A percentile compares a stretch with the other conserved stretches of the same genome.
These are phyloP conservation scores for Hibiscus mutabilis DNA, from an alignment of 345 rosid genomes.

Conservation along the genomic window DNA sequence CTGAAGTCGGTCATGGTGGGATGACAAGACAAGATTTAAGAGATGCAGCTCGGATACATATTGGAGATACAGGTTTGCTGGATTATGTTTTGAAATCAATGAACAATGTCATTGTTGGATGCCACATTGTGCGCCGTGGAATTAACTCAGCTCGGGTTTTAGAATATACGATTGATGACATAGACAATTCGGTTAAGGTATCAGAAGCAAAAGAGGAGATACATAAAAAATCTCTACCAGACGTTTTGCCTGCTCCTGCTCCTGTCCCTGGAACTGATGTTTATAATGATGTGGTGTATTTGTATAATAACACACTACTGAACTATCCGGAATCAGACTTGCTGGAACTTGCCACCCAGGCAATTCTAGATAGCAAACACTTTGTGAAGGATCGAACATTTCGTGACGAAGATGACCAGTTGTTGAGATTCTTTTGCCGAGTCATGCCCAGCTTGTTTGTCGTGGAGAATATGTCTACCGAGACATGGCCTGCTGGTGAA, in stretches of 20 bases:
- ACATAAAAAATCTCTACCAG: slow-evolving; percentile 9
- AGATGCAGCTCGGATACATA: slow-evolving; percentile 82
- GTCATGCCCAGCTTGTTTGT: slow-evolving; percentile 34
- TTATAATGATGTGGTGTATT: slow-evolving; percentile 40
- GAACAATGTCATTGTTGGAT: slow-evolving; percentile 69
- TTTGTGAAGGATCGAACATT: slow-evolving; percentile 75
- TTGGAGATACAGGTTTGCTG: slow-evolving; percentile 83
- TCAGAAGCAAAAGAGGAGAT: slow-evolving; percentile 15
- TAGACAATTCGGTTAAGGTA: slow-evolving; percentile 14
- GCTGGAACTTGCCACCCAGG: slow-evolving; percentile 41
- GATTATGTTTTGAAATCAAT: slow-evolving; percentile 76
- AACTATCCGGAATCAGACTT: slow-evolving; percentile 47
- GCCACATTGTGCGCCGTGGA: slow-evolving; percentile 41
- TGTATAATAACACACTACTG: slow-evolving; percentile 47
- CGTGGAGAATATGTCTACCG: slow-evolving; percentile 16
- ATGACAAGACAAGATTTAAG: slow-evolving; percentile 86
- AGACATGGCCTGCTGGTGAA: slow-evolving; percentile 48
- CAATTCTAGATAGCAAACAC: slow-evolving; percentile 63
- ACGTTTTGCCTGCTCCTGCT: slow-evolving; percentile 10
- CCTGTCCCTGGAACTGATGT: slow-evolving; percentile 41
- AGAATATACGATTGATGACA: slow-evolving; percentile 66
- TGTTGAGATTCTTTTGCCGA: slow-evolving; percentile 46
- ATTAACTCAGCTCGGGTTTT: slow-evolving; percentile 54
- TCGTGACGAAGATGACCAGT: slow-evolving; percentile 36
- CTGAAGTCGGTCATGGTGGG: slow-evolving; percentile 28